Percentiles rank a stretch among this genome's conserved stretches.
Conservation (phyloP, 768 basidiomycete genomes). For the Psilocybe sp. region DNA sequence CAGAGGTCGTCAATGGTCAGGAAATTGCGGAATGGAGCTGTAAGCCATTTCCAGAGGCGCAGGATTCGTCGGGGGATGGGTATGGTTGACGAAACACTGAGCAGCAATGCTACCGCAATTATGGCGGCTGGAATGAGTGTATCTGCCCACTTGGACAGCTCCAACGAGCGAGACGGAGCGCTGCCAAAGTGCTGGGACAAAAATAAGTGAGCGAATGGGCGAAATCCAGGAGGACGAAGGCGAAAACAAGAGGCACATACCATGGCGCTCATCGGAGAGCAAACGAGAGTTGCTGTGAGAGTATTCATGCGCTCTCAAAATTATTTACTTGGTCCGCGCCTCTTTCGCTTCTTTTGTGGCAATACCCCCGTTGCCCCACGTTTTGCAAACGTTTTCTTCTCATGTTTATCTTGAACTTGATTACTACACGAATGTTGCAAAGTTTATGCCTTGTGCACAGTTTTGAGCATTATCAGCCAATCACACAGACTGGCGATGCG, state of each 20-base stretch:
- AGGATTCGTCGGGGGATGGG: slow-evolving; percentile 24
- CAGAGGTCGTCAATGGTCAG: slow-evolving; percentile 49
- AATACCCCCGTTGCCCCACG: slow-evolving; percentile 13
- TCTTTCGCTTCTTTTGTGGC: too few relatives aligned
- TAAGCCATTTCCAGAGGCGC: slow-evolving; percentile 17
- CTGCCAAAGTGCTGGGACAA: slow-evolving; percentile 9
- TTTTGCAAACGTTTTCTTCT: slow-evolving; percentile 18
- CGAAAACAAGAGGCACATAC: slow-evolving; percentile 7
- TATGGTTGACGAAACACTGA: slow-evolving; percentile 24
- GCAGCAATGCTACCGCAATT: slow-evolving; percentile 25
- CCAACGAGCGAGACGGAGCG: slow-evolving; percentile 11
- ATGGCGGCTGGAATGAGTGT: slow-evolving; percentile 25
- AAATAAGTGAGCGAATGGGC: slow-evolving; percentile 5
- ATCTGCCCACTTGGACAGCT: slow-evolving; percentile 14
- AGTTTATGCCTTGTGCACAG: slow-evolving; percentile 1
- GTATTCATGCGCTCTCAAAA: slow-evolving; percentile 12
- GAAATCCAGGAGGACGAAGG: not conserved
- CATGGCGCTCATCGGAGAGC: slow-evolving; percentile 12
- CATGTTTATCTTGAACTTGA: slow-evolving; percentile 22
- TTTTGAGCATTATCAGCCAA: slow-evolving; percentile 5
- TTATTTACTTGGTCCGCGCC: slow-evolving; percentile 13
- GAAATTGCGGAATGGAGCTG: slow-evolving; percentile 50
- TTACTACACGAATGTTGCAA: slow-evolving; percentile 13
- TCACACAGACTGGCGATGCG: not conserved
- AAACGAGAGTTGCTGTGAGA: slow-evolving; percentile 16